A percentile compares a stretch with the other conserved stretches of the same genome.
These are phyloP conservation scores for Sambucus nigra DNA, from an alignment of 129 eudicot genomes.

Conservation along the genomic window DNA sequence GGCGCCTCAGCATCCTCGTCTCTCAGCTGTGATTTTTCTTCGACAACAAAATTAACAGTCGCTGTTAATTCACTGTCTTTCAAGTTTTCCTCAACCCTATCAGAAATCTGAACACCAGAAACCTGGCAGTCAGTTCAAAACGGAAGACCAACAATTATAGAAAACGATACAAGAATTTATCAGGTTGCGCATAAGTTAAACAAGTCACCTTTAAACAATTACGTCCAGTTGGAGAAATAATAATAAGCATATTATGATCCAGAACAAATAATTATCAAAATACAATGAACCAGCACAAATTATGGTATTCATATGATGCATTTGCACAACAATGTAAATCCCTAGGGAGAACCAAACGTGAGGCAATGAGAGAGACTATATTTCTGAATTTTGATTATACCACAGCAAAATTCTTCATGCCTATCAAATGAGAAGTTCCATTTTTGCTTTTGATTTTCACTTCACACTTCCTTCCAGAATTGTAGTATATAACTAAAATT, in stretches of 20 bases:
- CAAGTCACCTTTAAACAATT: background rate
- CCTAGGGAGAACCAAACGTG: too few relatives aligned
- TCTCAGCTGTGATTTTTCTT: too few relatives aligned
- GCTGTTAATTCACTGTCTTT: too few relatives aligned
- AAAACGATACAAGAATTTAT: background rate
- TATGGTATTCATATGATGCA: background rate
- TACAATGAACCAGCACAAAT: background rate
- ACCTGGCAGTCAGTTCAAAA: background rate
- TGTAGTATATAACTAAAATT: too few relatives aligned
- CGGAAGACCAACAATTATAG: background rate
- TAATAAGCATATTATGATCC: background rate
- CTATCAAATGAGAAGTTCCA: background rate
- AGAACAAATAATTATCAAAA: background rate
- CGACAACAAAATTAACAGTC: too few relatives aligned
- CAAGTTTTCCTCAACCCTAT: slow-evolving; percentile 20
- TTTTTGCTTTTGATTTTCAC: background rate
- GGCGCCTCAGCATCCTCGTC: slow-evolving; percentile 12
- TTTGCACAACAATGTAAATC: too few relatives aligned
- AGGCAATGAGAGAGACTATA: background rate
- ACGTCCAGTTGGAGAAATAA: background rate
- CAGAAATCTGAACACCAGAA: slow-evolving; percentile 22
- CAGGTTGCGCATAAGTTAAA: background rate
- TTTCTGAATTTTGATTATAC: too few relatives aligned
- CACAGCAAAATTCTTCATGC: background rate
- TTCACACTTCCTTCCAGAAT: background rate